phyloP scores from a whole-genome alignment of 2,329 filamentous ascomycete genomes.

The Pseudocercospora cruenta region DNA sequence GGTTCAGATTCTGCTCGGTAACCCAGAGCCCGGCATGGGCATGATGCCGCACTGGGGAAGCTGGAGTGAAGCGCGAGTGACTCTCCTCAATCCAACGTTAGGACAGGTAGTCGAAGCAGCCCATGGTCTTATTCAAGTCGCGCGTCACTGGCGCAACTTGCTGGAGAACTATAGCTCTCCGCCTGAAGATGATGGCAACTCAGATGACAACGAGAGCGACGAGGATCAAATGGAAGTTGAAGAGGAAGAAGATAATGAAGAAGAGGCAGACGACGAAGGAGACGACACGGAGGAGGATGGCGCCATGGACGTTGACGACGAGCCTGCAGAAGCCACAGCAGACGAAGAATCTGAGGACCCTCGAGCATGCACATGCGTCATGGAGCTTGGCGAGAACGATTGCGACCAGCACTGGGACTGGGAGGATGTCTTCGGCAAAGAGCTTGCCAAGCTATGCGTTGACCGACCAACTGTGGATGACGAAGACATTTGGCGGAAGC shows the following conservation, averaged over 20 bases:
- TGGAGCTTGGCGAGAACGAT: not conserved
- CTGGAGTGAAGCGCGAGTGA: not conserved
- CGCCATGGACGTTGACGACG: not conserved
- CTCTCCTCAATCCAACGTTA: not conserved
- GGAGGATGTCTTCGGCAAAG: not conserved
- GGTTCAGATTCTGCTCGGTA: not conserved
- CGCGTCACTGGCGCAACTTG: not conserved
- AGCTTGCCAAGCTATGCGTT: not conserved
- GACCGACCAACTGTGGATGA: not conserved
- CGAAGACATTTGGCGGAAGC: not conserved
- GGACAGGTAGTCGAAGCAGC: not conserved
- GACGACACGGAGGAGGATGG: not conserved
- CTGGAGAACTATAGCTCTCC: not conserved
- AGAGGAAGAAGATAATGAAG: too few species aligned
- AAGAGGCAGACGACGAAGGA: not conserved
- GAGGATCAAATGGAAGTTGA: too few species aligned
- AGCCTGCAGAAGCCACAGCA: too few species aligned
- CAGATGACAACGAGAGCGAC: too few species aligned
- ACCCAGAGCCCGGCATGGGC: not conserved
- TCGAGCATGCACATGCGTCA: not conserved
- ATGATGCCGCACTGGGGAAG: not conserved
- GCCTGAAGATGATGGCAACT: not conserved
- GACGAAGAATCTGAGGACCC: not conserved
- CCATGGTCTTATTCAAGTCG: not conserved
- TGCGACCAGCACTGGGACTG: not conserved